Evolutionary conservation across 192 early-diverging fungal species (phyloP), one percentile per base, ranked within the genome.

Genomic region (Thamnidium elegans): DNA sequence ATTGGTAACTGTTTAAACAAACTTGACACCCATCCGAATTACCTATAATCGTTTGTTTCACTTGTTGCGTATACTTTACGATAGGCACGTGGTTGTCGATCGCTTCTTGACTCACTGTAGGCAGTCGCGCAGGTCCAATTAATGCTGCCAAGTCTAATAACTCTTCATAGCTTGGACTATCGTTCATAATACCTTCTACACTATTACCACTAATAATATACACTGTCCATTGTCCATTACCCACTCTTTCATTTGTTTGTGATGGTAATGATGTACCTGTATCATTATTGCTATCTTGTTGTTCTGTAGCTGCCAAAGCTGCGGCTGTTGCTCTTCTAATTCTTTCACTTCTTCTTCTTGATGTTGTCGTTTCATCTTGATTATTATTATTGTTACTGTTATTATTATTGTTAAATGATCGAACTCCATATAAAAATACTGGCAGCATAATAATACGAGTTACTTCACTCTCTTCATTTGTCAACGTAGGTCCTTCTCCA

Each of bases 1-100:
- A 46, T 31, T 75, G 74, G 53, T 80, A 83, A 7, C 79, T 77
- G 14, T 69, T 42, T 8, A 83, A 53, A 59, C 81, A 83, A 45
- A 83, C 74, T 42, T 75, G 67, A 58, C 81, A 83, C 58, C 72
- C 46, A 23, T 70, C 69, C 45, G 52, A 21, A 26, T 56, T 30
- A 20, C 65, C 65, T 19, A 66, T 11, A 1, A 66, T 55, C 3
- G 32, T 21, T 4, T 26, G 15, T 46, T 66, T 55, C 31, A 66
- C 36, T 30, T 55, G 21, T 19, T 42, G 21, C 7, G 53, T 43
- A n/a, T 34, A 81, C 43, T 52, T 44, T 4, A 60, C 66, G 4
- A 75, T 54, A 23, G 71, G 59, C 32, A 78, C 68, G 30, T 67
- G 68, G 14, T 64, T 69, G 58, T 81, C 71, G 39, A 81, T 78